Conservation (phyloP, 2,329 filamentous ascomycete species). For the Tolypocladium sp. region DNA sequence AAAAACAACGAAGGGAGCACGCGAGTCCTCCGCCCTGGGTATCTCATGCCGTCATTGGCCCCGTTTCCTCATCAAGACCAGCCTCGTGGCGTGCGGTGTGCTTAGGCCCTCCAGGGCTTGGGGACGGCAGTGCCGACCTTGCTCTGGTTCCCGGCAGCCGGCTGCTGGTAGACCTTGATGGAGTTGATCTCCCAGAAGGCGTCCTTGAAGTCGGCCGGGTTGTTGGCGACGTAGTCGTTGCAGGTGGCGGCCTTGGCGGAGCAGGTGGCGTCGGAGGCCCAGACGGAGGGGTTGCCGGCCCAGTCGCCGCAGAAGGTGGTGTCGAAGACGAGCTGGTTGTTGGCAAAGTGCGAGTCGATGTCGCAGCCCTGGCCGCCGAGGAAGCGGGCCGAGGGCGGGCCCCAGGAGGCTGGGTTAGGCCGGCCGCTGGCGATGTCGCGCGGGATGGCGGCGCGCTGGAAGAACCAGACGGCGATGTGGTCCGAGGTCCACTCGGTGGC, state of each 20-base stretch:
- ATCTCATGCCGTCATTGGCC: background rate
- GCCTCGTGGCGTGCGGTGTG: background rate
- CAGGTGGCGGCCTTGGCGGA: constrained; percentile 54
- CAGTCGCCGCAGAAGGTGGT: constrained; percentile 83
- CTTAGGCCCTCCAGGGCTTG: background rate
- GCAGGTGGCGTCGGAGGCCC: constrained; percentile 49
- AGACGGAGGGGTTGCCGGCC: constrained; percentile 57
- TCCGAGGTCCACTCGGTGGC: constrained; percentile 67
- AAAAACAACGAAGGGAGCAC: background rate
- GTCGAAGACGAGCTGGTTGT: constrained; percentile 71
- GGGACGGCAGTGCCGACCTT: background rate
- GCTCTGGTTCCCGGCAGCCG: constrained; percentile 1
- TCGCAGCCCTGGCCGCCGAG: constrained; percentile 57
- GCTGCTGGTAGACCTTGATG: constrained; percentile 49
- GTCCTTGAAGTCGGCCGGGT: constrained; percentile 60
- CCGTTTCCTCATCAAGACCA: background rate
- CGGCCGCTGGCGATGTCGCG: constrained; percentile 47
- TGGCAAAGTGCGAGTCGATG: constrained; percentile 58
- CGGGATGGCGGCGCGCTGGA: constrained; percentile 57
- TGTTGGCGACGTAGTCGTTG: constrained; percentile 59
- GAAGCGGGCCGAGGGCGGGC: constrained; percentile 59
- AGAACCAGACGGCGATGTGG: constrained; percentile 75
- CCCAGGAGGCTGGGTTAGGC: constrained; percentile 63
- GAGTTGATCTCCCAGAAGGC: constrained; percentile 72
- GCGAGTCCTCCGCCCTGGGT: background rate